Percentiles rank a stretch among this genome's conserved stretches.
Evolutionary conservation across 2,329 filamentous ascomycete species (phyloP).

Genomic region (Ophiostoma novo-ulmi): DNA sequence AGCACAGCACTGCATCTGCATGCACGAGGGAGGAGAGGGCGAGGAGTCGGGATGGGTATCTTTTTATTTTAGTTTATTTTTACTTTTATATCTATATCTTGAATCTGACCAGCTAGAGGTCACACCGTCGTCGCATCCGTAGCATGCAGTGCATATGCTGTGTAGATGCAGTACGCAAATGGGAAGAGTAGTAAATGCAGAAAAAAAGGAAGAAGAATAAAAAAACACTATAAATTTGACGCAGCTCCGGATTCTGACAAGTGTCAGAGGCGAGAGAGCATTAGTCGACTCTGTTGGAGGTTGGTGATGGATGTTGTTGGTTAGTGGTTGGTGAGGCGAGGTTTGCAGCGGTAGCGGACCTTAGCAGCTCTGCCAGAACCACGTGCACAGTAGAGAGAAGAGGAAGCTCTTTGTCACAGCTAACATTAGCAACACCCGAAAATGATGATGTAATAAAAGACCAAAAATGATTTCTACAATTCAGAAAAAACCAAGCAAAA

Average conservation of each 20-base stretch:
- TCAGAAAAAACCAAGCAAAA: not conserved
- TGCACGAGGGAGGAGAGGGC: not conserved
- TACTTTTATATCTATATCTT: too few relatives aligned
- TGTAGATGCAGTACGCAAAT: not conserved
- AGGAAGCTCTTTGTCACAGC: not conserved
- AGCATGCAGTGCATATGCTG: constrained; percentile 6
- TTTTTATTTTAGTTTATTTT: not conserved
- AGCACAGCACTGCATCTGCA: not conserved
- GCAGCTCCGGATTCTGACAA: not conserved
- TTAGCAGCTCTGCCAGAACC: too few relatives aligned
- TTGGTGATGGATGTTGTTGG: too few relatives aligned
- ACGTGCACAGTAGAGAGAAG: too few relatives aligned
- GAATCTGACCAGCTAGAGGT: not conserved
- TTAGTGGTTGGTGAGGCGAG: too few relatives aligned
- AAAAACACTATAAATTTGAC: not conserved
- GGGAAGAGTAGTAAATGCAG: not conserved
- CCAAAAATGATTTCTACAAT: too few relatives aligned
- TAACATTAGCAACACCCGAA: too few relatives aligned
- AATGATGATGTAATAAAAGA: too few relatives aligned
- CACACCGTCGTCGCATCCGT: constrained; percentile 6
- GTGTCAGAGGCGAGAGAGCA: not conserved
- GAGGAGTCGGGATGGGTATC: not conserved
- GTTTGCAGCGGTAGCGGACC: too few relatives aligned
- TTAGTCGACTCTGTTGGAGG: not conserved
- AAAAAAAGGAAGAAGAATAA: too few relatives aligned